phyloP scores from a whole-genome alignment of 2,329 filamentous ascomycete species.

The Sporothrix schenckii region DNA sequence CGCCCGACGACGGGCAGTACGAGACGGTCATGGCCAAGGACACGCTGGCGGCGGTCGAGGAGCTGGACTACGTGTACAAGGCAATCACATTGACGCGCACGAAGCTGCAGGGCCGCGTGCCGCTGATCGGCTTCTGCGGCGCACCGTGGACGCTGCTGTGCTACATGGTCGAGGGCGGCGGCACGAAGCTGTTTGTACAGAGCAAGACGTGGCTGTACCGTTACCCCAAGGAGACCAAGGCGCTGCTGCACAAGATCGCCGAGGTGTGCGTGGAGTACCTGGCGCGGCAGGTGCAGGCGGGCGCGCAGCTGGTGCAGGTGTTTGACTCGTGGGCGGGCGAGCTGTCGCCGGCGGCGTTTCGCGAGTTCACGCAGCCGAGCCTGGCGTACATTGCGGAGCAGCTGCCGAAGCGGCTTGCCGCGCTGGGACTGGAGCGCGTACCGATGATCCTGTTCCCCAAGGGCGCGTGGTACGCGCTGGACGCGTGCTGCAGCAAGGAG shows the following conservation, averaged over 20 bases:
- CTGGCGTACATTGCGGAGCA: slow-evolving; percentile 80
- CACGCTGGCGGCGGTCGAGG: slow-evolving; percentile 75
- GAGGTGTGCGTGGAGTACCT: slow-evolving; percentile 95
- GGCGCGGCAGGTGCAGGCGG: slow-evolving; percentile 86
- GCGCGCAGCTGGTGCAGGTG: slow-evolving; percentile 91
- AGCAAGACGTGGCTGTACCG: slow-evolving; percentile 97
- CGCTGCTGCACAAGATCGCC: slow-evolving; percentile 84
- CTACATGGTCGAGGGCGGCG: slow-evolving; percentile 99
- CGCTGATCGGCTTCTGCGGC: slow-evolving; percentile 93
- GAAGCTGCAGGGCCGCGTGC: slow-evolving; percentile 85
- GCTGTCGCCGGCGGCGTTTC: slow-evolving; percentile 81
- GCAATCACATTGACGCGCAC: slow-evolving; percentile 88
- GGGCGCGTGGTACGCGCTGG: slow-evolving; percentile 92
- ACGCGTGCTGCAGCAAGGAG: slow-evolving; percentile 71
- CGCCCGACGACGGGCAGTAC: slow-evolving; percentile 83
- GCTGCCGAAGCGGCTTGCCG: slow-evolving; percentile 72
- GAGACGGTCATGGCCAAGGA: slow-evolving; percentile 71
- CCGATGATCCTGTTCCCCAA: slow-evolving; percentile 99
- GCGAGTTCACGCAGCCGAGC: slow-evolving; percentile 83
- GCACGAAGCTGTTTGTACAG: slow-evolving; percentile 91
- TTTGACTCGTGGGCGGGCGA: slow-evolving; percentile 99
- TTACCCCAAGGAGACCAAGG: slow-evolving; percentile 78
- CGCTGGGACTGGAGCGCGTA: slow-evolving; percentile 75
- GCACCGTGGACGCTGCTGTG: slow-evolving; percentile 96
- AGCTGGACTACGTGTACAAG: slow-evolving; percentile 92